Base-by-base conservation (phyloP, 371 early-diverging fungal genomes). In the Thermomucor indicae-seudaticae region DNA sequence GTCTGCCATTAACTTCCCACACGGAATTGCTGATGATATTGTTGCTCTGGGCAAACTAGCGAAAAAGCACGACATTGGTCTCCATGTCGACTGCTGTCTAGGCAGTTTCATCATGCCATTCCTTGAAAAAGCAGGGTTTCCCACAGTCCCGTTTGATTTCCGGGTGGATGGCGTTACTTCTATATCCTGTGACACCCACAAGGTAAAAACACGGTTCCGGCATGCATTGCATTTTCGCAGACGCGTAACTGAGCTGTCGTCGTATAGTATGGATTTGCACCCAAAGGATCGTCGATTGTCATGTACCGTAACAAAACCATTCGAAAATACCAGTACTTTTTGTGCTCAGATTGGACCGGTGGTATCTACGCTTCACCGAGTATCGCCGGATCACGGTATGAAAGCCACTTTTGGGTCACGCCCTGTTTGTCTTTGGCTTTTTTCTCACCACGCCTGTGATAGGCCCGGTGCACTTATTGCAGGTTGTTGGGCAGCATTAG, bases 41-140 rank as follows among this genome's bases (percentile, higher is more conserved):
- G 82, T 75, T 27, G 86, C 79, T 0, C 69, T 97, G 28, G 86
- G 88, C 20, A 66, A 75, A 53, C 60, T 97, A n/a, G 98, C 97
- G 2, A 62, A 78, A 48, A 85, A 88, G 59, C 70, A 88, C 70
- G 78, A 85, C 31, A 81, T 96, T 58, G 92, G 92, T 2, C 67
- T 96, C 57, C 98, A 97, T 60, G 90, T 97, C 11, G 98, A 97
- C 67, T 90, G 92, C 65, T 97, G 98, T 66, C 81, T 97, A 24
- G 98, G 98, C n/a, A 88, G 92, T 53, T 97, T 97, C 58, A 75
- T 97, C 51, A 86, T 95, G 59, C 95, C 98, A 2, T 95, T 92
- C 74, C 78, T 93, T 28, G 91, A 91, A 56, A 88, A 91, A 62
- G 93, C 95, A 19, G 96, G 95, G 25, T 89, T 88, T 70, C 84